Percentiles rank a stretch among this genome's conserved stretches.
Evolutionary conservation across 2,329 filamentous ascomycete species (phyloP).

Genomic region (Aureobasidium pullulans): DNA sequence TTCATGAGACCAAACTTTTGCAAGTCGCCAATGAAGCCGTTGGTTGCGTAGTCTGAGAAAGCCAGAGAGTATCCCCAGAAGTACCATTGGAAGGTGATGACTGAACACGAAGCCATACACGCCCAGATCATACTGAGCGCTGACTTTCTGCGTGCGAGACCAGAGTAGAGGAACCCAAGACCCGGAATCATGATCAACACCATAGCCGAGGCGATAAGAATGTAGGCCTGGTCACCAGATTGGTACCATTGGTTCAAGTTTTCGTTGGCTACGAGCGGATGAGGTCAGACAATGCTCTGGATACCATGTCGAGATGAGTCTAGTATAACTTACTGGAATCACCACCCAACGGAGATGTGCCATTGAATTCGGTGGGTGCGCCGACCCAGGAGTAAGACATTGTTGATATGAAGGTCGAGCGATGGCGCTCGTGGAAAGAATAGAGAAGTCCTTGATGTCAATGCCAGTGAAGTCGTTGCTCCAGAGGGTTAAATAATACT

Average conservation of each 20-base stretch:
- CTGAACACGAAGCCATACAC: slow-evolving; percentile 85
- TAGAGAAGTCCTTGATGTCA: background rate
- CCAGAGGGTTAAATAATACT: slow-evolving; percentile 1
- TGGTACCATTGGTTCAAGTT: slow-evolving; percentile 97
- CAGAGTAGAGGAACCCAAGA: slow-evolving; percentile 95
- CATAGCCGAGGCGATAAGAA: slow-evolving; percentile 83
- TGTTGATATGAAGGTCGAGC: slow-evolving; percentile 22
- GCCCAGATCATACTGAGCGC: slow-evolving; percentile 96
- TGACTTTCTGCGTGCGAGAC: slow-evolving; percentile 94
- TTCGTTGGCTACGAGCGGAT: slow-evolving; percentile 52
- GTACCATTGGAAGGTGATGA: slow-evolving; percentile 97
- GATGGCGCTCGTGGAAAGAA: slow-evolving; percentile 13
- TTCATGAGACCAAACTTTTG: slow-evolving; percentile 83
- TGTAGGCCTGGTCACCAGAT: slow-evolving; percentile 87
- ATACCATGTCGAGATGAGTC: background rate
- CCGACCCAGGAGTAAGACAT: slow-evolving; percentile 46
- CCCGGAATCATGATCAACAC: slow-evolving; percentile 95
- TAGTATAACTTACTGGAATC: slow-evolving; percentile 60
- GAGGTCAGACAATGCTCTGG: slow-evolving; percentile 2
- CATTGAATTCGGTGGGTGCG: slow-evolving; percentile 40
- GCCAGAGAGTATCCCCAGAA: slow-evolving; percentile 98
- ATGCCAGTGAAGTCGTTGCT: background rate
- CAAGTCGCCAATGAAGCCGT: slow-evolving; percentile 86
- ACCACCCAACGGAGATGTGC: slow-evolving; percentile 59
- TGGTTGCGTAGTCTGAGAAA: slow-evolving; percentile 74